These are phyloP conservation scores for Kodamaea hsintzibuensis DNA, from an alignment of 805 yeast genomes.

Conservation along the genomic window DNA sequence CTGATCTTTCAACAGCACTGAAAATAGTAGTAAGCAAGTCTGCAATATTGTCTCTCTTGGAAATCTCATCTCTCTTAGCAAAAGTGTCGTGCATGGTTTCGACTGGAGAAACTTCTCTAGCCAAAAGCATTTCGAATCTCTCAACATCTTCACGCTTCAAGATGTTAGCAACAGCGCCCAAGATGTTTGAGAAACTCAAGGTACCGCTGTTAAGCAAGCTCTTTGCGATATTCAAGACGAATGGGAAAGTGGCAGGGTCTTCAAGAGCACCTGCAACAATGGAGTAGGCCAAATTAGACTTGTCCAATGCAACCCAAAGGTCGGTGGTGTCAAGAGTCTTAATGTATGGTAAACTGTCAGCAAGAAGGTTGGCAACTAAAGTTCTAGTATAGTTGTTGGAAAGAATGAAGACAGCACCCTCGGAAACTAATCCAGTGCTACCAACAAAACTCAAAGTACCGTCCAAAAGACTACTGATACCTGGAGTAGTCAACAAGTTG, in stretches of 20 bases:
- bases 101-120: background rate
- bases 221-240: constrained; percentile 20
- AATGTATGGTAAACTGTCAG: constrained; percentile 15
- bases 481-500: constrained; percentile 19
- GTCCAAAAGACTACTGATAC: constrained; percentile 15
- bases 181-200: constrained; percentile 15
- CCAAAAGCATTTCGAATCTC: constrained; percentile 5
- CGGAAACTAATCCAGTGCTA: constrained; percentile 25
- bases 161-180: constrained; percentile 10
- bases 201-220: constrained; percentile 21
- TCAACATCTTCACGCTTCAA: constrained; percentile 12
- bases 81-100: background rate
- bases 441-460: constrained; percentile 23
- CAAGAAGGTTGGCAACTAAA: constrained; percentile 18
- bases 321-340: constrained; percentile 23
- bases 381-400: constrained; percentile 24
- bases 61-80: background rate
- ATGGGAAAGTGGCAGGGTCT: constrained; percentile 25
- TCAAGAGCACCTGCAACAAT: constrained; percentile 24
- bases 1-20: constrained; percentile 27
- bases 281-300: constrained; percentile 30
- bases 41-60: constrained; percentile 30
- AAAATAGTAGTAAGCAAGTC: constrained; percentile 32
- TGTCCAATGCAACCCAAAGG: constrained; percentile 29
- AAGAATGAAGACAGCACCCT: constrained; percentile 22